phyloP scores from a whole-genome alignment of 495 filamentous ascomycete genomes.

The Hypomontagnella submonticulosa region DNA sequence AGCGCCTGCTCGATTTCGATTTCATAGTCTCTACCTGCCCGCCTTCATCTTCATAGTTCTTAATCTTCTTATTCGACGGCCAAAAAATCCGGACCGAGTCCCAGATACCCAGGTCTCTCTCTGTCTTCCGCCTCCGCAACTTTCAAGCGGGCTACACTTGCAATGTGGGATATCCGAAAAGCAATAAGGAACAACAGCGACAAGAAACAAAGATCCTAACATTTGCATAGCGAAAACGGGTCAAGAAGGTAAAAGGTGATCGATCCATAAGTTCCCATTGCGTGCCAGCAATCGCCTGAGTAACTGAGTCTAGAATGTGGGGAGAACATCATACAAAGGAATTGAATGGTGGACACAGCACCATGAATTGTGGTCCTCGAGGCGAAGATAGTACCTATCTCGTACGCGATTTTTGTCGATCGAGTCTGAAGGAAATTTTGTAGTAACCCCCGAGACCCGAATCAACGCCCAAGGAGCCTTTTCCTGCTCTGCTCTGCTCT shows the following conservation, averaged over 20 bases:
- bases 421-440: conserved; percentile 33
- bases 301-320: conserved; percentile 34
- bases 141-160: conserved; percentile 5
- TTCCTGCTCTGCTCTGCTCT: conserved; percentile 32
- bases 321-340: conserved; percentile 42
- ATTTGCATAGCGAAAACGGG: conserved; percentile 24
- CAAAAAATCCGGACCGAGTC: too few relatives aligned
- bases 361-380: conserved; percentile 21
- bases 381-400: conserved; percentile 1
- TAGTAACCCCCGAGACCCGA: conserved; percentile 35
- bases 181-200: conserved; percentile 1
- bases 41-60: too few relatives aligned
- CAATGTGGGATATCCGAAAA: conserved; percentile 29
- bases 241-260: conserved; percentile 16
- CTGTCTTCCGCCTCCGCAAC: neutral
- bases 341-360: conserved; percentile 40
- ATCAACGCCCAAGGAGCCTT: conserved; percentile 38
- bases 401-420: conserved; percentile 16
- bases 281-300: conserved; percentile 42
- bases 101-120: neutral
- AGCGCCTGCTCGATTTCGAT: too few relatives aligned
- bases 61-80: too few relatives aligned
- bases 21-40: too few relatives aligned
- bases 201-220: conserved; percentile 36
- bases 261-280: conserved; percentile 34